Percentiles rank a stretch among this genome's conserved stretches.
Conservation (phyloP, 2,329 filamentous ascomycete species). For the Ilyonectria sp. region DNA sequence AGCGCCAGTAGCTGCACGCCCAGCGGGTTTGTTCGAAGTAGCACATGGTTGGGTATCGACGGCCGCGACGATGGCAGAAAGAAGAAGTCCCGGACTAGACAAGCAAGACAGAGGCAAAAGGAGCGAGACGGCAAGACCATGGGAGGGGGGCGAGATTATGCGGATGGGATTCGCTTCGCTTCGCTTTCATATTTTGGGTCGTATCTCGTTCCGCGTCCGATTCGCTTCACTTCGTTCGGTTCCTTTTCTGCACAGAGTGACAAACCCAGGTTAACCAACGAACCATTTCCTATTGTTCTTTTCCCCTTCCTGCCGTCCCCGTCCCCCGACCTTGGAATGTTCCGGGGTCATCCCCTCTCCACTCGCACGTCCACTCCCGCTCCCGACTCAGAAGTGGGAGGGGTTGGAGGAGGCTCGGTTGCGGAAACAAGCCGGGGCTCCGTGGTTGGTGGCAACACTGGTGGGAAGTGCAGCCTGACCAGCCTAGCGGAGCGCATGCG, state of each 20-base stretch:
- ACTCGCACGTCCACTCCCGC: conserved; percentile 28
- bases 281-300: background rate
- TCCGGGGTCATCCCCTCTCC: conserved; percentile 29
- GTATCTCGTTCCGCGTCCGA: background rate
- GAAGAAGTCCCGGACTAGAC: background rate
- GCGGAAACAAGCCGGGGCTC: too few species aligned
- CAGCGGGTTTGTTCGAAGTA: conserved; percentile 94
- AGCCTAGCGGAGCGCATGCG: too few species aligned
- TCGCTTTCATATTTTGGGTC: background rate
- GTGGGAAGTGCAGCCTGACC: too few species aligned
- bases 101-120: background rate
- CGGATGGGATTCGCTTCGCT: background rate
- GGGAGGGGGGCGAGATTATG: background rate
- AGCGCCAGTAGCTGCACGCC: conserved; percentile 92
- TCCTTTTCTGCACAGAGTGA: background rate
- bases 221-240: background rate
- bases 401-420: too few species aligned
- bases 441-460: too few species aligned
- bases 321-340: conserved; percentile 16
- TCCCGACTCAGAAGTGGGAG: conserved; percentile 9
- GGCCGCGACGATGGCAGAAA: background rate
- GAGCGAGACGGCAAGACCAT: background rate
- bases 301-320: background rate
- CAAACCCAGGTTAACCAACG: background rate
- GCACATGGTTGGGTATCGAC: conserved; percentile 76